phyloP scores from a whole-genome alignment of 169 alveolate species.

The Perkinsus olseni region DNA sequence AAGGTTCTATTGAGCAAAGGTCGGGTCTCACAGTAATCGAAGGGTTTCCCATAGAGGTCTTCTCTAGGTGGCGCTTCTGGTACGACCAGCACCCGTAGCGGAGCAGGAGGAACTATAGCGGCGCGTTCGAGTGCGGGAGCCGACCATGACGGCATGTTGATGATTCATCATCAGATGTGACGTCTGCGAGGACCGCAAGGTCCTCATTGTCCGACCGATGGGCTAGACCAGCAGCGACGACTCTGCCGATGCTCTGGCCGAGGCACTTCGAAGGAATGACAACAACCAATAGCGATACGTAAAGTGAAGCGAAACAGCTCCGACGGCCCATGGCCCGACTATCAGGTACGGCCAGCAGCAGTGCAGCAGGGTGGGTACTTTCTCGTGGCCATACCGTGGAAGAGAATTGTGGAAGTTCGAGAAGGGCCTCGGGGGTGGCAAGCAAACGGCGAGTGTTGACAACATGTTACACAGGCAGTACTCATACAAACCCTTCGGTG shows the following conservation, averaged over 20 bases:
- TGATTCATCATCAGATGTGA: too few species aligned
- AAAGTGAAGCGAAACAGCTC: background rate
- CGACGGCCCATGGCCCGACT: background rate
- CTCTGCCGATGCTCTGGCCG: background rate
- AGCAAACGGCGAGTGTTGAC: background rate
- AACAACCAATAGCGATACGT: background rate
- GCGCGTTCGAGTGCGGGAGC: too few species aligned
- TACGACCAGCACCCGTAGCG: too few species aligned
- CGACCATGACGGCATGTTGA: too few species aligned
- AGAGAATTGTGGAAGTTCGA: background rate
- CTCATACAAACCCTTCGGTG: background rate
- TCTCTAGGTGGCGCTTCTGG: too few species aligned
- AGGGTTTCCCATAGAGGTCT: too few species aligned
- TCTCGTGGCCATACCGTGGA: background rate
- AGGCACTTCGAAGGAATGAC: background rate
- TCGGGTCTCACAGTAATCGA: too few species aligned
- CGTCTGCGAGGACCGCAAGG: background rate
- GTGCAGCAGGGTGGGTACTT: background rate
- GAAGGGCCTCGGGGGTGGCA: background rate
- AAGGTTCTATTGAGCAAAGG: too few species aligned
- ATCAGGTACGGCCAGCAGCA: background rate
- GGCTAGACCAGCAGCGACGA: background rate
- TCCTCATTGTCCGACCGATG: background rate
- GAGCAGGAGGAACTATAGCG: too few species aligned
- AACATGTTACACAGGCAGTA: background rate